Base-by-base conservation (phyloP, 768 basidiomycete species). In the Lentinula sp. region DNA sequence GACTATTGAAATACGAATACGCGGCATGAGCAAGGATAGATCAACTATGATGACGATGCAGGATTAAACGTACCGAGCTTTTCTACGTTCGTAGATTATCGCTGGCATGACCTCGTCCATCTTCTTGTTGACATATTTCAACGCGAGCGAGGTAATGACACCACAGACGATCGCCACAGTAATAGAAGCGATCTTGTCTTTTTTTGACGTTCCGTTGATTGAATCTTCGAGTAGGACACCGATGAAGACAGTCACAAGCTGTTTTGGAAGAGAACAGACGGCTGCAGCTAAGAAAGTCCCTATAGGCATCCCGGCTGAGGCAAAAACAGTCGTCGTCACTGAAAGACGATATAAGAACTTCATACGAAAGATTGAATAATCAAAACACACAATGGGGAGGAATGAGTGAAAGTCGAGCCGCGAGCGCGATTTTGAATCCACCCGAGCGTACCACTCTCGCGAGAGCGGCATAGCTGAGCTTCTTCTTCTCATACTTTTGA, bases 191-290 rank as follows among this genome's bases (percentile, higher is more conserved):
- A 80, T 73, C 59, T 75, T 74, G 60, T 74, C 74, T 18, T 59
- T 59, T n/a, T 28, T 59, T 40, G 51, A 55, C 15, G 58, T 32
- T 37, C 45, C 52, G 35, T 49, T 55, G 39, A 31, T n/a, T 13
- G 39, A 35, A 3, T 60, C 53, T 1, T 23, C 51, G 0, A 71
- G 28, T 5, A 68, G 61, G 54, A 69, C 73, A 18, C 79, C 79
- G 52, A 78, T 68, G 63, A 80, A 80, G 10, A 80, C 80, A 16
- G 74, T 70, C 28, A 74, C 70, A 37, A 81, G 71, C 70, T 80
- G 78, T 63, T 79, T 79, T 7, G 79, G 79, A 13, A 78, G 61
- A 35, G 74, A 73, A 21, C 76, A 62, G 42, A 79, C 63, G 5
- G 78, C 71, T 5, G 79, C 78, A 10, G 75, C 43, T 34, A 69